Base-by-base conservation (phyloP, 495 filamentous ascomycete species). In the Lichenothelia convexa region DNA sequence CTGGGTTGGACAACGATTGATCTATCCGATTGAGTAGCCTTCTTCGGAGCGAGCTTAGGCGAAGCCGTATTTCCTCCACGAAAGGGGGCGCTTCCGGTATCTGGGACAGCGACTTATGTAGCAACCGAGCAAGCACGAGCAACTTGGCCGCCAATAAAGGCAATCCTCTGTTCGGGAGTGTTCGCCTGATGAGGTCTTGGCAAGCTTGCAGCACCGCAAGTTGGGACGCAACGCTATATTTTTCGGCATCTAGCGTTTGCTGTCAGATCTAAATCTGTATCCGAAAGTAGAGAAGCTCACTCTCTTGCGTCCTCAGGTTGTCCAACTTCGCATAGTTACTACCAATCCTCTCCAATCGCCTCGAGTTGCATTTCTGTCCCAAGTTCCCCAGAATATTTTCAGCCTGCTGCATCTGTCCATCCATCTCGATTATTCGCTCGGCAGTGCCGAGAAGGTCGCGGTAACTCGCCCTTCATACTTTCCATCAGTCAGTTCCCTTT, bases 361-460 rank as follows among this genome's bases (percentile, higher is more conserved):
- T 60, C 15, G 78, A 68, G 36, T 89, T 86, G 55, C 89, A 94
- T 34, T 71, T 67, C 29, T 67, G 64, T 32, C 82, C 85, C 57
- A 92, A 72, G 32, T 70, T 67, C 13, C 67, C 67, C 37, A 95
- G 57, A 17, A 67, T 67, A 0, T 61, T 55, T 52, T 93, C 84
- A 16, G 83, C 77, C 12, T 65, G 50, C 34, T 77, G 67, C 57
- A 89, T 86, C 42, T 83, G 69, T 8, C 48, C 56, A 30, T 85
- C 75, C 86, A 97, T 94, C 33, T 72, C 65, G 19, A 94, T 74
- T 47, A 97, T 97, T 18, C 74, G 71, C 51, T 93, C 85, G 20
- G 89, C 89, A 0, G 91, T 94, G 32, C 80, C 80, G 15, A 97
- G 73, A 8, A 95, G 71, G 43, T 92, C 82, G 49, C 89, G 73